These are phyloP conservation scores for Rhodamnia rubescens DNA, from an alignment of 345 rosid species.

Conservation along the genomic window DNA sequence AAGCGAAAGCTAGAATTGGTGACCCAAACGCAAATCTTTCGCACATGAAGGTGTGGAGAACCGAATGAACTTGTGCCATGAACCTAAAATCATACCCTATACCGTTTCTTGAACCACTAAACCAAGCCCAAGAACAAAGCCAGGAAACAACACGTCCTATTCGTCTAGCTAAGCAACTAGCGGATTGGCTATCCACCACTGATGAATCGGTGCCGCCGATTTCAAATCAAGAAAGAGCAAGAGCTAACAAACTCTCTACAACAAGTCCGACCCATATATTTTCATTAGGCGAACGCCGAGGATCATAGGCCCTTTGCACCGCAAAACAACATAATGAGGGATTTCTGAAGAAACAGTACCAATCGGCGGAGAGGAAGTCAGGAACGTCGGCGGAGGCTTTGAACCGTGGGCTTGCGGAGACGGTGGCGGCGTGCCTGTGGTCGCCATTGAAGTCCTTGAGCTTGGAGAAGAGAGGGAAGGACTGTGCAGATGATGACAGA, in stretches of 20 bases:
- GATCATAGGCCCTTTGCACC: background rate
- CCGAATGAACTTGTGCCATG: background rate
- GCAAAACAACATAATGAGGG: background rate
- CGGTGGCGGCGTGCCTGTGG: conserved; percentile 3
- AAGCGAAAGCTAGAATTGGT: background rate
- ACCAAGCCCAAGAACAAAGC: background rate
- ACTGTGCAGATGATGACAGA: conserved; percentile 16
- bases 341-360: conserved; percentile 19
- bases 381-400: conserved; percentile 75
- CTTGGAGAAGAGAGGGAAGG: conserved; percentile 19
- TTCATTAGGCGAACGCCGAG: background rate
- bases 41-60: background rate
- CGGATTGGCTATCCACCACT: background rate
- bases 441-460: conserved; percentile 16
- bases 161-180: background rate
- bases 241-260: background rate
- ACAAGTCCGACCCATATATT: background rate
- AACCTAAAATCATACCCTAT: background rate
- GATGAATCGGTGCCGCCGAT: background rate
- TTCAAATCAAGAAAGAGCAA: background rate
- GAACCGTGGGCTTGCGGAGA: conserved; percentile 23
- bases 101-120: background rate
- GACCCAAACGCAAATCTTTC: background rate
- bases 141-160: background rate
- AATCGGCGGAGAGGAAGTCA: conserved; percentile 76